Evolutionary conservation across 148 eudicot species (phyloP).

Genomic region (Gaultheria prostrata): DNA sequence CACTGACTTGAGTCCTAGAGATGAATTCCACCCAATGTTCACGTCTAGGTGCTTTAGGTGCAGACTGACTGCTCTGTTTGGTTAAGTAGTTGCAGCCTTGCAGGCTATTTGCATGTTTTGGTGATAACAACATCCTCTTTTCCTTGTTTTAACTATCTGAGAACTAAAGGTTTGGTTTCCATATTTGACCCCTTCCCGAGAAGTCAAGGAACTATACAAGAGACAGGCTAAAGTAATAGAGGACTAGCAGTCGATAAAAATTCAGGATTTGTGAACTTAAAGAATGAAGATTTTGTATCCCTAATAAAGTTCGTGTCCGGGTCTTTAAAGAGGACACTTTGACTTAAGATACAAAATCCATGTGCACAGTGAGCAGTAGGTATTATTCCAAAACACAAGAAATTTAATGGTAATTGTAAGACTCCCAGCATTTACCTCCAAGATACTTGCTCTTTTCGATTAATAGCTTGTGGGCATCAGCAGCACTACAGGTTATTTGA

Average conservation of each 20-base stretch:
- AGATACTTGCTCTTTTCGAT: constrained; percentile 99
- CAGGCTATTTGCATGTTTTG: background rate
- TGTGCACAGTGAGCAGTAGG: background rate
- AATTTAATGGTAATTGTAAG: background rate
- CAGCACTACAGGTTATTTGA: constrained; percentile 43
- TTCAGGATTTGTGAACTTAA: background rate
- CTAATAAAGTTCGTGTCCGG: background rate
- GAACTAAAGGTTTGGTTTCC: background rate
- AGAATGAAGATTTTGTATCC: background rate
- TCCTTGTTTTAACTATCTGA: background rate
- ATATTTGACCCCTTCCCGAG: background rate
- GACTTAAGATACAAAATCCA: background rate
- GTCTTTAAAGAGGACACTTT: background rate
- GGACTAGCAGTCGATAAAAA: background rate
- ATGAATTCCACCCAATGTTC: too few species aligned
- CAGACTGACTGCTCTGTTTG: background rate
- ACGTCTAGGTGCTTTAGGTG: background rate
- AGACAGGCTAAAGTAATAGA: background rate
- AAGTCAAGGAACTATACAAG: too few species aligned
- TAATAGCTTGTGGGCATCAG: constrained; percentile 85
- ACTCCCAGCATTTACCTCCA: constrained; percentile 61
- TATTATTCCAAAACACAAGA: background rate
- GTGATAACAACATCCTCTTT: background rate
- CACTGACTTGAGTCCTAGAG: too few species aligned
- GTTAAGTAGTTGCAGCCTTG: background rate